Conservation (phyloP, 441 rosid genomes). For the Syzygium malaccense region DNA sequence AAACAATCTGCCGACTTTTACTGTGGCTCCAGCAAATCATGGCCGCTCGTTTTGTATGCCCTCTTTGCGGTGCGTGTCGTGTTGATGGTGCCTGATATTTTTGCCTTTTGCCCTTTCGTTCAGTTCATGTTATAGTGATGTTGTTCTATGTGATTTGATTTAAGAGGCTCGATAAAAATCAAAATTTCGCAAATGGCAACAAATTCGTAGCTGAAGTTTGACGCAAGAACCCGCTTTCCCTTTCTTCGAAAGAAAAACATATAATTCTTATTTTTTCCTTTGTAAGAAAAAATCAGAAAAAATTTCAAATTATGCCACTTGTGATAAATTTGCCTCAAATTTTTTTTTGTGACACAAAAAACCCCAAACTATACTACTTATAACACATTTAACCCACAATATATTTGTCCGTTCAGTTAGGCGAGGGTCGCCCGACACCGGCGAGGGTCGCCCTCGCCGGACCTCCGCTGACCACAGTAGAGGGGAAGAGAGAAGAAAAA, state of each 20-base stretch:
- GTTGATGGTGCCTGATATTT: not conserved
- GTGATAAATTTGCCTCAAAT: too few relatives aligned
- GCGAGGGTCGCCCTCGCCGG: too few relatives aligned
- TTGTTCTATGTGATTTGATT: not conserved
- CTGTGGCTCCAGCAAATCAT: constrained; percentile 1
- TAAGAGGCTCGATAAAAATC: not conserved
- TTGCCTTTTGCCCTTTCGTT: not conserved
- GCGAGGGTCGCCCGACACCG: too few relatives aligned
- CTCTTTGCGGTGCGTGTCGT: not conserved
- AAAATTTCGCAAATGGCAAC: not conserved
- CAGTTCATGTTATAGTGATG: not conserved
- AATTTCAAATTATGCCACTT: too few relatives aligned
- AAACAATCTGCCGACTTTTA: constrained; percentile 2
- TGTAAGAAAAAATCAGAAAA: too few relatives aligned
- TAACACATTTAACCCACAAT: too few relatives aligned
- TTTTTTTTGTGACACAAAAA: too few relatives aligned
- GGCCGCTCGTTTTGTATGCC: not conserved
- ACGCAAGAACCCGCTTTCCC: not conserved
- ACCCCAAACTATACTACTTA: too few relatives aligned
- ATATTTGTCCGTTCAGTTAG: too few relatives aligned
- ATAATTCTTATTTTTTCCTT: too few relatives aligned
- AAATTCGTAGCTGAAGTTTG: not conserved
- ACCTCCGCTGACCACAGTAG: too few relatives aligned
- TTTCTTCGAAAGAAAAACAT: not conserved
- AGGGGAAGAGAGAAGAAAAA: too few relatives aligned